Evolutionary conservation across 805 yeast species (phyloP).

Genomic region (Wickerhamomyces sydowiorum): DNA sequence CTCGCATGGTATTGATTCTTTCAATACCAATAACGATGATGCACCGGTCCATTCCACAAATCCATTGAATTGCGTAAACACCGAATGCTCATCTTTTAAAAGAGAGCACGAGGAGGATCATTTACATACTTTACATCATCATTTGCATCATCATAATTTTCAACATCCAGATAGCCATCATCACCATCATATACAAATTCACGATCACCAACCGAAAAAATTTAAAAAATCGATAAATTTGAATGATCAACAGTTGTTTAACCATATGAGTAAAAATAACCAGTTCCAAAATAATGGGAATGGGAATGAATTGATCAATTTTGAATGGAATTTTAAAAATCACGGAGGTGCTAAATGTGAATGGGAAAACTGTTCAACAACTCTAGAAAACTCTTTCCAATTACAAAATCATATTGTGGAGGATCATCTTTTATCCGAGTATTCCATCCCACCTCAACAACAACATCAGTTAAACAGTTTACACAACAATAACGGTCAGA

Average conservation of each 20-base stretch:
- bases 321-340: slow-evolving; percentile 26
- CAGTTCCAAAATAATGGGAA: too few relatives aligned
- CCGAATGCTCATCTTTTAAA: neutral
- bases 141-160: slow-evolving; percentile 8
- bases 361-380: slow-evolving; percentile 61
- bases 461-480: neutral
- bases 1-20: slow-evolving; percentile 2
- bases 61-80: slow-evolving; percentile 14
- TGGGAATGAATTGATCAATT: slow-evolving; percentile 11
- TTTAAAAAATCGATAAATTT: neutral
- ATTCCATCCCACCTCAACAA: slow-evolving; percentile 5
- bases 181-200: slow-evolving; percentile 32
- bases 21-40: slow-evolving; percentile 1
- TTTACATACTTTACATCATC: slow-evolving; percentile 15
- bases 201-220: slow-evolving; percentile 23
- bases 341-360: slow-evolving; percentile 48
- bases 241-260: neutral
- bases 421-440: slow-evolving; percentile 35
- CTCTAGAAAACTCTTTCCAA: slow-evolving; percentile 31
- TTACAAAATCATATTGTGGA: slow-evolving; percentile 48
- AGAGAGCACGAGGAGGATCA: slow-evolving; percentile 10
- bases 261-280: neutral
- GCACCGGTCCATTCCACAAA: neutral
- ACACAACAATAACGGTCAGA: neutral
- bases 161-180: slow-evolving; percentile 27